Conservation (phyloP, 2,329 filamentous ascomycete species). For the Colletotrichum sp. region DNA sequence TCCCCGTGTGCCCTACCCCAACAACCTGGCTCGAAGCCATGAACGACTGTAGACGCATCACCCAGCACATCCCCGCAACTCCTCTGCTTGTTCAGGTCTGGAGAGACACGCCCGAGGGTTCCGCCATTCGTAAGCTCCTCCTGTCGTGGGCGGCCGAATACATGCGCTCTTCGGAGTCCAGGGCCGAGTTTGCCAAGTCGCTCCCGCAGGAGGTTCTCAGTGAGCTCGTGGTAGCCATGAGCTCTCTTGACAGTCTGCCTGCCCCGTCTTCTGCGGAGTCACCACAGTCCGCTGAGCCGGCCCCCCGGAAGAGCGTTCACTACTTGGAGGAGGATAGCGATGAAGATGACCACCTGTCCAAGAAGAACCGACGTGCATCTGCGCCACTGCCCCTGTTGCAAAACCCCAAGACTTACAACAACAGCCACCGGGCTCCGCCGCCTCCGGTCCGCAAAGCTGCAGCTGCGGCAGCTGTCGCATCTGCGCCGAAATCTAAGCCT, state of each 20-base stretch:
- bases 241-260: slow-evolving; percentile 51
- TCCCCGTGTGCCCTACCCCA: background rate
- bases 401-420: background rate
- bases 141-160: slow-evolving; percentile 69
- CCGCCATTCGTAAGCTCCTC: slow-evolving; percentile 62
- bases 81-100: slow-evolving; percentile 65
- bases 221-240: slow-evolving; percentile 68
- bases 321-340: slow-evolving; percentile 52
- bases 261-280: slow-evolving; percentile 25
- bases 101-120: slow-evolving; percentile 66
- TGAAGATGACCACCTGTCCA: slow-evolving; percentile 36
- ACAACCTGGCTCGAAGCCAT: background rate
- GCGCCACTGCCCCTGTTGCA: slow-evolving; percentile 31
- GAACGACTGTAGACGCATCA: slow-evolving; percentile 58
- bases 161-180: slow-evolving; percentile 60
- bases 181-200: slow-evolving; percentile 63
- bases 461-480: background rate
- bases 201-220: slow-evolving; percentile 67
- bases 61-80: slow-evolving; percentile 61
- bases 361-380: slow-evolving; percentile 49
- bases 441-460: slow-evolving; percentile 31
- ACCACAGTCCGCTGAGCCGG: slow-evolving; percentile 24
- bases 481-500: slow-evolving; percentile 36
- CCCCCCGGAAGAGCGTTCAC: slow-evolving; percentile 51
- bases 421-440: slow-evolving; percentile 7